Conservation (phyloP, 192 early-diverging fungal genomes). For the Coemansia sp. region DNA sequence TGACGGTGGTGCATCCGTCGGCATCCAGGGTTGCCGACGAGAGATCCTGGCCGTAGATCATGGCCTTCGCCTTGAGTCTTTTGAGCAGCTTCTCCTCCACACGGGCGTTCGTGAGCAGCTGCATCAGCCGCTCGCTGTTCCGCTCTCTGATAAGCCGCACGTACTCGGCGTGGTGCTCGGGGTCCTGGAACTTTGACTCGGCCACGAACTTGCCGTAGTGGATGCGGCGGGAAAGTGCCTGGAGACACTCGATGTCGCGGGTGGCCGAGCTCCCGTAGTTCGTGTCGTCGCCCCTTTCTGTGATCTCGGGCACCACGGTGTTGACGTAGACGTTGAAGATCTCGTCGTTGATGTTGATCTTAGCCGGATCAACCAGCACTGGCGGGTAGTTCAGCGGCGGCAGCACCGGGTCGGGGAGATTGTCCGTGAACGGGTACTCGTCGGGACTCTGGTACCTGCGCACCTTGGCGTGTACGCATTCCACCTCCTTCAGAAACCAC, state of each 20-base stretch:
- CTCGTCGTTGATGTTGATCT: slow-evolving; percentile 85
- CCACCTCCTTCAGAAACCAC: slow-evolving; percentile 89
- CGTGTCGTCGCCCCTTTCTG: slow-evolving; percentile 71
- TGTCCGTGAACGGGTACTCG: slow-evolving; percentile 89
- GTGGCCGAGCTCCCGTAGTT: slow-evolving; percentile 96
- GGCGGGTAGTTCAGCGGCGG: slow-evolving; percentile 80
- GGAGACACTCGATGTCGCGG: slow-evolving; percentile 89
- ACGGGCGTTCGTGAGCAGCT: slow-evolving; percentile 81
- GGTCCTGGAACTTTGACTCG: slow-evolving; percentile 94
- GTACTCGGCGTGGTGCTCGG: slow-evolving; percentile 70
- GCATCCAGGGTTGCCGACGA: slow-evolving; percentile 28
- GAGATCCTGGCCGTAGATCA: slow-evolving; percentile 93
- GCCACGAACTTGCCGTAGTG: slow-evolving; percentile 98
- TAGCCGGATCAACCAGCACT: slow-evolving; percentile 68
- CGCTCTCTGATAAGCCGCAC: slow-evolving; percentile 70
- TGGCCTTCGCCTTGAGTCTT: slow-evolving; percentile 83
- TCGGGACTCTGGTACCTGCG: slow-evolving; percentile 88
- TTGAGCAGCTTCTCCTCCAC: slow-evolving; percentile 85
- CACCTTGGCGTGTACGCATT: slow-evolving; percentile 87
- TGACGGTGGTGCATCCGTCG: slow-evolving; percentile 23
- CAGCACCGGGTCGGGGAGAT: slow-evolving; percentile 84
- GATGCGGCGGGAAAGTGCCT: slow-evolving; percentile 88
- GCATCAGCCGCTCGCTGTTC: slow-evolving; percentile 77
- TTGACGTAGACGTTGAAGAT: slow-evolving; percentile 83
- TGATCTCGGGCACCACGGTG: slow-evolving; percentile 80